Percentiles rank a stretch among this genome's conserved stretches.
These are phyloP conservation scores for Lasiosphaeria miniovina DNA, from an alignment of 495 filamentous ascomycete genomes.

Conservation along the genomic window DNA sequence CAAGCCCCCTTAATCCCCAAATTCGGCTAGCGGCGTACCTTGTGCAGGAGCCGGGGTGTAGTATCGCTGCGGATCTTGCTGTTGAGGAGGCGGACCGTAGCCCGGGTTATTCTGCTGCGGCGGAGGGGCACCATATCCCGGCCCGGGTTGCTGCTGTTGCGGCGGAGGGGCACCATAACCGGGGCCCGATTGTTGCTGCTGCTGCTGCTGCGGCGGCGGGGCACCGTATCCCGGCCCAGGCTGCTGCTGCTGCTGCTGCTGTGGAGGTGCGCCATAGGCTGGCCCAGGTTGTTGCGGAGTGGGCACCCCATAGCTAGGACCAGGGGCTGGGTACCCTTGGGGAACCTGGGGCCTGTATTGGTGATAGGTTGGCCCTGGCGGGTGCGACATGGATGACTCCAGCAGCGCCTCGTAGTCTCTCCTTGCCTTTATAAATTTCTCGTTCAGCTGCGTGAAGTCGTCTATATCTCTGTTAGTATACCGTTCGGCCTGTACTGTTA, in stretches of 20 bases:
- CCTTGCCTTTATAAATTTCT: constrained; percentile 98
- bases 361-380: constrained; percentile 60
- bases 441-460: constrained; percentile 96
- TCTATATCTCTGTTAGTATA: constrained; percentile 52
- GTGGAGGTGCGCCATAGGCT: constrained; percentile 13
- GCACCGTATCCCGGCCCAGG: constrained; percentile 5
- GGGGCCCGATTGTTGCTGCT: constrained; percentile 51
- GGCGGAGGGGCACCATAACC: constrained; percentile 43
- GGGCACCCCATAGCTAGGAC: not conserved
- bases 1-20: constrained; percentile 29
- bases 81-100: constrained; percentile 38
- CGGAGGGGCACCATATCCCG: constrained; percentile 10
- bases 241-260: constrained; percentile 1
- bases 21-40: constrained; percentile 32
- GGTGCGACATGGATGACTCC: constrained; percentile 91
- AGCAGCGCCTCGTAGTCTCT: constrained; percentile 94
- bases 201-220: constrained; percentile 54
- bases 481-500: not conserved
- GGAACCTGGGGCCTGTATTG: constrained; percentile 64
- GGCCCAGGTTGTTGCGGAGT: not conserved
- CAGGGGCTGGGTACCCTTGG: constrained; percentile 59
- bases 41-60: constrained; percentile 58
- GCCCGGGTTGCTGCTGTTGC: constrained; percentile 18
- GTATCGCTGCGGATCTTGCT: constrained; percentile 65
- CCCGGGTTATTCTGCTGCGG: constrained; percentile 11